phyloP scores from a whole-genome alignment of 2,329 filamentous ascomycete species.

The Penicillium sp. region DNA sequence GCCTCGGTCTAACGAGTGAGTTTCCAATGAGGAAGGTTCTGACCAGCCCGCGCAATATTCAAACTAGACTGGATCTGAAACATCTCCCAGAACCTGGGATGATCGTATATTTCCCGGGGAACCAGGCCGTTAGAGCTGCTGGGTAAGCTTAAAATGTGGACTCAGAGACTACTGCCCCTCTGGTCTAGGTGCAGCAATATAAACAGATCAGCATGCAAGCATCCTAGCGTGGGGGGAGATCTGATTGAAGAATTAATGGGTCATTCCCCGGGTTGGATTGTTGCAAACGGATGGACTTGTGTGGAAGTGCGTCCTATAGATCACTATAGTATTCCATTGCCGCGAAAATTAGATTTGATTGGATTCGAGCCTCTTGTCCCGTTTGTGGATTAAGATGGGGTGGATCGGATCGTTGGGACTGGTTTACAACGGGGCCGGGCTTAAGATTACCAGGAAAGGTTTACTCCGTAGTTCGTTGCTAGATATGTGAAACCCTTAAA shows the following conservation, averaged over 20 bases:
- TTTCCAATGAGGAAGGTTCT: neutral
- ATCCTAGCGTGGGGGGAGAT: neutral
- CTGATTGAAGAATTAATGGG: neutral
- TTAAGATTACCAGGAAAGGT: neutral
- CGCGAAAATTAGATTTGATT: neutral
- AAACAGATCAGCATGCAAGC: neutral
- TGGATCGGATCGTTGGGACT: neutral
- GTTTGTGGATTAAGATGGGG: neutral
- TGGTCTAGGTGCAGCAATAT: neutral
- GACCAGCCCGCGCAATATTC: constrained; percentile 1
- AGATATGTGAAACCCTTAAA: neutral
- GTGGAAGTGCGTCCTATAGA: neutral
- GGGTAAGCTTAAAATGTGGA: neutral
- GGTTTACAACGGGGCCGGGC: constrained; percentile 1
- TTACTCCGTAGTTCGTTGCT: neutral
- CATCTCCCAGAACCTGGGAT: neutral
- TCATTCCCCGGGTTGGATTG: neutral
- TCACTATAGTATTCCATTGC: no score
- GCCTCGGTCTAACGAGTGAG: neutral
- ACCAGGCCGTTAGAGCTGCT: neutral
- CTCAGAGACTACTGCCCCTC: neutral
- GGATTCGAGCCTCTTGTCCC: neutral
- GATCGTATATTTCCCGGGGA: neutral
- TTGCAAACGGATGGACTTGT: neutral
- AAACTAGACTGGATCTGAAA: constrained; percentile 15